Evolutionary conservation across 75 land plant species (phyloP), one percentile per base, ranked within the genome.

Genomic region (Chamaecyparis obtusa): DNA sequence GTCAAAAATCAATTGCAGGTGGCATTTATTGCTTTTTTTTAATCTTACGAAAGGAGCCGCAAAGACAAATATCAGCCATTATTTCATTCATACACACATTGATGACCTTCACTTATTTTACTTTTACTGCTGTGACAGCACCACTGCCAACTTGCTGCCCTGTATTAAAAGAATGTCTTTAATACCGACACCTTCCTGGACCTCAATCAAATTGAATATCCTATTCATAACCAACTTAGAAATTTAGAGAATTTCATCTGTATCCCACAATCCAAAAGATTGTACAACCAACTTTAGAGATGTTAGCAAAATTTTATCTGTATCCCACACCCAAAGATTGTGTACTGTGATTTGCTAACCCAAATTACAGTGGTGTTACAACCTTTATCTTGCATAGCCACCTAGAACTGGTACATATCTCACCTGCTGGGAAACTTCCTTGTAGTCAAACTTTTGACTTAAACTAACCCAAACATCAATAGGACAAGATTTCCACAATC

Each of bases 121-220:
- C 83, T 43, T 41, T 10, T 81, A 64, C 41, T 46, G 41, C n/a
- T 43, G 51, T 21, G 27, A 10, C 15, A 24, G 32, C 13, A 2
- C 51, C 49, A 43, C 51, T 21, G 83, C 32, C 83, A 21, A 44
- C 48, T 80, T 80, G 32, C 51, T 44, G 41, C n/a, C 83, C 83
- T 80, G 4, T 10, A 80, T 80, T 80, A 80, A 80, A 43, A 80
- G 83, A 24, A 9, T 19, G 69, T 80, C 83, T 80, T 80, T 44
- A 80, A 80, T 80, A 43, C 49, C 49, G 49, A 44, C 49, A 48
- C 19, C 46, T 27, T 80, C 51, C 46, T 44, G 83, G 44, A 80
- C 10, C 32, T 80, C 83, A 44, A 24, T 27, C 51, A 44, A n/a
- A 44, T 21, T 15, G 39, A 36, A 36, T 6, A 37, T 5, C 21